These are phyloP conservation scores for Clonostachys rosea DNA, from an alignment of 2,329 filamentous ascomycete genomes.

Conservation along the genomic window DNA sequence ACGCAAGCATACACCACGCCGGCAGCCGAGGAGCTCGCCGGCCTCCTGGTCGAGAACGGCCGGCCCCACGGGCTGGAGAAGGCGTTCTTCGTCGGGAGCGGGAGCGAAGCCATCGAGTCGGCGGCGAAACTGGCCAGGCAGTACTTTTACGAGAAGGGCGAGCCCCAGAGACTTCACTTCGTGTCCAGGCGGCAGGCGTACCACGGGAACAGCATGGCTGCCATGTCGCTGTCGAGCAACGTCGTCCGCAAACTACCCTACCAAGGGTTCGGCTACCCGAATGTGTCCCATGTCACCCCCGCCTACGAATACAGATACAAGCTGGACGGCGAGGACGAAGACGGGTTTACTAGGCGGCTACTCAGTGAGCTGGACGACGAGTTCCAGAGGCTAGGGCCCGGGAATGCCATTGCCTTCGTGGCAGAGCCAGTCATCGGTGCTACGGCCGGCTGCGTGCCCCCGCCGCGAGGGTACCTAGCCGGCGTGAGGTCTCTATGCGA, in stretches of 20 bases:
- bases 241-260: conserved; percentile 16
- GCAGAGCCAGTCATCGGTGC: conserved; percentile 45
- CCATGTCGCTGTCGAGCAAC: conserved; percentile 30
- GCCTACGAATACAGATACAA: conserved; percentile 13
- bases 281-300: conserved; percentile 17
- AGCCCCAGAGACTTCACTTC: conserved; percentile 29
- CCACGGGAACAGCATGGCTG: conserved; percentile 44
- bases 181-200: conserved; percentile 40
- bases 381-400: conserved; percentile 35
- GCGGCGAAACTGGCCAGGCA: conserved; percentile 42
- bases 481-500: conserved; percentile 49
- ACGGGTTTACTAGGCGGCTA: conserved; percentile 30
- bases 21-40: conserved; percentile 18
- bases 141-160: conserved; percentile 34
- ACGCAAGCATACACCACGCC: conserved; percentile 14
- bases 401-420: conserved; percentile 41
- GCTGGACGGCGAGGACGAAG: conserved; percentile 23
- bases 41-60: conserved; percentile 12
- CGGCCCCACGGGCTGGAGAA: conserved; percentile 12
- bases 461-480: conserved; percentile 48
- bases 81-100: conserved; percentile 14
- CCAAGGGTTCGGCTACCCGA: conserved; percentile 12
- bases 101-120: conserved; percentile 34
- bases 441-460: conserved; percentile 44
- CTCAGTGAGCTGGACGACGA: conserved; percentile 40